Conservation (phyloP, 2,329 filamentous ascomycete genomes). For the Cercospora janseana region DNA sequence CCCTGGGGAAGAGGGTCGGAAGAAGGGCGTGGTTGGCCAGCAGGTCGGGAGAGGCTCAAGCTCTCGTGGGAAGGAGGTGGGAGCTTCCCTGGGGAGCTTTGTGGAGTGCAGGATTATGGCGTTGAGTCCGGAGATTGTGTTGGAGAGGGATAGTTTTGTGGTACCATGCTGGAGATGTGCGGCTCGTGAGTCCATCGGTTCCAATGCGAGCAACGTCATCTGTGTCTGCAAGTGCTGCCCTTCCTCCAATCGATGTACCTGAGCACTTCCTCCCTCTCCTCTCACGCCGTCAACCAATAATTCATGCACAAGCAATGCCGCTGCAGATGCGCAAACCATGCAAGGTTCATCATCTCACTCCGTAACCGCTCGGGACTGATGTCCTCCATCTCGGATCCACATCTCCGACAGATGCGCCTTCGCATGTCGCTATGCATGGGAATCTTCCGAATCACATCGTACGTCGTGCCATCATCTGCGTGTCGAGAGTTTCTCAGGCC, state of each 20-base stretch:
- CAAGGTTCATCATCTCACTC: constrained; percentile 19
- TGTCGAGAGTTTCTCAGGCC: constrained; percentile 41
- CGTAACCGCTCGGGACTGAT: constrained; percentile 32
- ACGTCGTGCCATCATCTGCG: constrained; percentile 45
- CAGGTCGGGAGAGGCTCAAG: not conserved
- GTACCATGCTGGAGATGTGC: not conserved
- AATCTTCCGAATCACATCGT: constrained; percentile 56
- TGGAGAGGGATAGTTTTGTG: not conserved
- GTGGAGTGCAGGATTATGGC: constrained; percentile 35
- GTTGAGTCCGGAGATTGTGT: not conserved
- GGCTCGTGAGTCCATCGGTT: not conserved
- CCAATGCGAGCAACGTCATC: too few relatives aligned
- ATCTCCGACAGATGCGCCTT: constrained; percentile 44
- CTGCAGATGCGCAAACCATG: constrained; percentile 35
- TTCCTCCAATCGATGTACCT: too few relatives aligned
- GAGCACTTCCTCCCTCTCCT: not conserved
- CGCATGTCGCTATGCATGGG: constrained; percentile 29
- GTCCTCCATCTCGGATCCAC: constrained; percentile 50
- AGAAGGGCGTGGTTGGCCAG: not conserved
- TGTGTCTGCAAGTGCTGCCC: not conserved
- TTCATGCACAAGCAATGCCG: constrained; percentile 35
- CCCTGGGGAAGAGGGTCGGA: not conserved
- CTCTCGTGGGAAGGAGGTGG: constrained; percentile 8
- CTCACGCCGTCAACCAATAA: constrained; percentile 29
- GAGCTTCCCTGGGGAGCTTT: constrained; percentile 36